Conservation (phyloP, 495 filamentous ascomycete species). For the Neurospora hispaniola region DNA sequence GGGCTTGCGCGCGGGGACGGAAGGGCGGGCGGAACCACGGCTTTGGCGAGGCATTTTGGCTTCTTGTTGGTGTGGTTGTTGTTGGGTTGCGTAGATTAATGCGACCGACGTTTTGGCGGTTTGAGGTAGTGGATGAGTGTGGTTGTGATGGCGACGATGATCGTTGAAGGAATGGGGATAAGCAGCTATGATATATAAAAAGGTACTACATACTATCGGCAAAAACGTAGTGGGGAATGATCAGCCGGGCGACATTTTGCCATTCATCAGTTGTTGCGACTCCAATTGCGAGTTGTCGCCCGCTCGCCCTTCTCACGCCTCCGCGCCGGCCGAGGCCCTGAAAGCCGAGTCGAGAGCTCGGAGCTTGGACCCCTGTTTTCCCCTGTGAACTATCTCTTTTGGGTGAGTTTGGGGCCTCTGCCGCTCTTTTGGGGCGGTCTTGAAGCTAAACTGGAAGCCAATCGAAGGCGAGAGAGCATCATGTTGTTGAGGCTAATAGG, state of each 20-base stretch:
- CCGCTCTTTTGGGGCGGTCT: background rate
- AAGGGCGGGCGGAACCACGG: conserved; percentile 60
- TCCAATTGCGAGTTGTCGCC: background rate
- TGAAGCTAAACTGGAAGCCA: conserved; percentile 5
- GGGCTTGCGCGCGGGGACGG: conserved; percentile 45
- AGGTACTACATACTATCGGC: background rate
- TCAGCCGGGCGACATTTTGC: background rate
- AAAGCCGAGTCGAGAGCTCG: background rate
- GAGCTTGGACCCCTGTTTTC: background rate
- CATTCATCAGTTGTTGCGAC: background rate
- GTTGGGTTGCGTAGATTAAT: background rate
- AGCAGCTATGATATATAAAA: background rate
- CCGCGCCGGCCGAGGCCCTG: background rate
- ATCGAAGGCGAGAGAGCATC: conserved; percentile 3
- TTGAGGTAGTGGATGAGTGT: background rate
- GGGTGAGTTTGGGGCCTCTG: background rate
- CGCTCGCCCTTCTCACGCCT: background rate
- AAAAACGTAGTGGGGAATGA: background rate
- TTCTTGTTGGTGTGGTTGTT: conserved; percentile 6
- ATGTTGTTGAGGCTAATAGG: background rate
- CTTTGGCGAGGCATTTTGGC: conserved; percentile 68
- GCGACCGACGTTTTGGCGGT: conserved; percentile 2
- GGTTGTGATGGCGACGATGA: conserved; percentile 1
- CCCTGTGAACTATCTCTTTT: background rate
- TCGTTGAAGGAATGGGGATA: background rate